Conservation (phyloP, 805 yeast genomes). For the Danielozyma ontarioensis region DNA sequence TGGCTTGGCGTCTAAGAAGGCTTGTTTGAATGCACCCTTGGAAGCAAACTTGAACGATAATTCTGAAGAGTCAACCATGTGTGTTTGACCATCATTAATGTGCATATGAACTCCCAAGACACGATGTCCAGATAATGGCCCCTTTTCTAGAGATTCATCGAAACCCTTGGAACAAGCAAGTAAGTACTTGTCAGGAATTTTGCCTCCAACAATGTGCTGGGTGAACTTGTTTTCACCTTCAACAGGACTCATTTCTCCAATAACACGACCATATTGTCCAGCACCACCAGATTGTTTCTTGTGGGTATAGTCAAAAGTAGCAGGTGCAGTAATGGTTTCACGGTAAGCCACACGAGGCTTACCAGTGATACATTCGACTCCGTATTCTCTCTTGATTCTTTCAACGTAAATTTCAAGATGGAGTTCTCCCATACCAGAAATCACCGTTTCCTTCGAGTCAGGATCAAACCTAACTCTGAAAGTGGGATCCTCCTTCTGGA, state of each 20-base stretch:
- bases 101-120: constrained; percentile 92
- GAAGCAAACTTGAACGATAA: constrained; percentile 93
- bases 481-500: constrained; percentile 99
- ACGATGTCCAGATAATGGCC: constrained; percentile 92
- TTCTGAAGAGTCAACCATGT: constrained; percentile 95
- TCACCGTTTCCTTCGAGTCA: constrained; percentile 90
- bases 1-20: constrained; percentile 79
- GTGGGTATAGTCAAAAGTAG: constrained; percentile 88
- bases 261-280: constrained; percentile 97
- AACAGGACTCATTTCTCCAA: constrained; percentile 69
- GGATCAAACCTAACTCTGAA: constrained; percentile 87
- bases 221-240: constrained; percentile 71
- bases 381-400: constrained; percentile 96
- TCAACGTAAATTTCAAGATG: constrained; percentile 97
- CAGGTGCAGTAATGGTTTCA: constrained; percentile 73
- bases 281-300: constrained; percentile 99
- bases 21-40: constrained; percentile 84
- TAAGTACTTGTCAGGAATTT: constrained; percentile 90
- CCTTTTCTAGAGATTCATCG: constrained; percentile 91
- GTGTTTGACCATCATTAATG: constrained; percentile 95
- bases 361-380: constrained; percentile 92
- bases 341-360: constrained; percentile 98
- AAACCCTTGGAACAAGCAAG: constrained; percentile 94
- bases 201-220: constrained; percentile 93
- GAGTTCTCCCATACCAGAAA: constrained; percentile 97